Conservation (phyloP, 129 eudicot species). For the sunflower (Helianthus annuus) region DNA sequence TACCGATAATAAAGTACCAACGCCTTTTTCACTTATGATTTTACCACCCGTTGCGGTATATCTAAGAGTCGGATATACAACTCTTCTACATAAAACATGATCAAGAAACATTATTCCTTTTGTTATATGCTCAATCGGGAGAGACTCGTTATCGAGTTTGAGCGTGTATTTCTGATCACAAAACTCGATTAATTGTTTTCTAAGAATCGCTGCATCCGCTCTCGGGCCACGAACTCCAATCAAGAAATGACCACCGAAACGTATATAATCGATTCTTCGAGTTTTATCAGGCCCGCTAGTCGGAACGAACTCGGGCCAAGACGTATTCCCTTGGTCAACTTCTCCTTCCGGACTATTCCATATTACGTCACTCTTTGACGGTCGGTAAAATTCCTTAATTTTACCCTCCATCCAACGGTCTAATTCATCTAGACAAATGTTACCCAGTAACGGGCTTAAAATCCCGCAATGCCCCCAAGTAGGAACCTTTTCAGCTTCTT, state of each 20-base stretch:
- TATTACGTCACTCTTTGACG: conserved; percentile 75
- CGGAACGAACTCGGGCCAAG: conserved; percentile 99
- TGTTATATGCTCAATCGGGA: conserved; percentile 87
- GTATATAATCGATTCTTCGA: conserved; percentile 74
- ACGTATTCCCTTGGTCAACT: conserved; percentile 75
- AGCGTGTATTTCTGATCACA: conserved; percentile 64
- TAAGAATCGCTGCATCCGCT: conserved; percentile 74
- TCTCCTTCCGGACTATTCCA: conserved; percentile 80
- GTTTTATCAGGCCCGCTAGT: conserved; percentile 87
- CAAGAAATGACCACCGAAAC: conserved; percentile 88
- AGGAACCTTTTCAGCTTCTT: conserved; percentile 94
- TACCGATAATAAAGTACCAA: conserved; percentile 90
- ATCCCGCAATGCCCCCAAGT: conserved; percentile 93
- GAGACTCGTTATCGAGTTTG: conserved; percentile 75
- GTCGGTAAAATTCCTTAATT: conserved; percentile 64
- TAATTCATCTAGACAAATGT: conserved; percentile 78
- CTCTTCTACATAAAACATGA: conserved; percentile 83
- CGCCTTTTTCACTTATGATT: conserved; percentile 84
- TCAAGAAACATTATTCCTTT: conserved; percentile 92
- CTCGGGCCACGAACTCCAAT: conserved; percentile 95
- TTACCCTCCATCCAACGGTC: conserved; percentile 84
- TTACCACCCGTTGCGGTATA: conserved; percentile 95
- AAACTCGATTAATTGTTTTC: conserved; percentile 77
- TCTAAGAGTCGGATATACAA: conserved; percentile 90
- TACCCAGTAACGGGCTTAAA: conserved; percentile 74